Evolutionary conservation across 176 grass and related monocot species (phyloP), one percentile per base, ranked within the genome.

Genomic region (Oryza glumipatula): DNA sequence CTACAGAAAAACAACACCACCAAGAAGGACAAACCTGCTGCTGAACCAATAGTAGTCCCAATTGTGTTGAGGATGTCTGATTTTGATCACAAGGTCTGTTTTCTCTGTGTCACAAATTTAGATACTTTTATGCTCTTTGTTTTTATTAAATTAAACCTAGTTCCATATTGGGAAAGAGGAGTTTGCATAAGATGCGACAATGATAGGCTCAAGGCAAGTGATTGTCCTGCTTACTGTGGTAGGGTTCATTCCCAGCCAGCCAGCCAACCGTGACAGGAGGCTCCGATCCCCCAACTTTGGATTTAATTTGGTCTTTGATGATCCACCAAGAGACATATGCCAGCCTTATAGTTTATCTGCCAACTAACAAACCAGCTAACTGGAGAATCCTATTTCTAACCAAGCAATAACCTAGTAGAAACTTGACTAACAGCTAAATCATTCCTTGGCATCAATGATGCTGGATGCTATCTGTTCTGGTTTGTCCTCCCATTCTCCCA

Each of bases 61-160:
- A 94, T 98, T 85, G 93, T 98, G 54, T 78, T 98, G 89, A 92
- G 89, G 73, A 98, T 98, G 96, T 90, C 93, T 66, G 96, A 98
- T 82, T 98, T 98, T 87, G 96, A 98, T 92, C 96, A 98, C 80
- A 95, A 98, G 93, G 96, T 98, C 24, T 79, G 35, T 74, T 72
- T 67, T 88, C 70, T 74, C 44, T 24, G 13, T 86, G 6, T 1
- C 68, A 88, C 67, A 17, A 33, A 60, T 70, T 64, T 82, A 70
- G 70, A 88, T 72, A 39, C 35, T 77, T 49, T 32, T 28, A 69
- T 82, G 35, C 5, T 71, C 26, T 75, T 77, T 26, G 28, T 67
- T 65, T 65, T 64, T 19, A 32, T 51, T 82, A 73, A 32, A 28
- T 79, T 64, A 66, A 70, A 39, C 26, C 16, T 5, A 16, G 3